phyloP scores from a whole-genome alignment of 2,329 filamentous ascomycete species.

The Orbilia blumenaviensis region DNA sequence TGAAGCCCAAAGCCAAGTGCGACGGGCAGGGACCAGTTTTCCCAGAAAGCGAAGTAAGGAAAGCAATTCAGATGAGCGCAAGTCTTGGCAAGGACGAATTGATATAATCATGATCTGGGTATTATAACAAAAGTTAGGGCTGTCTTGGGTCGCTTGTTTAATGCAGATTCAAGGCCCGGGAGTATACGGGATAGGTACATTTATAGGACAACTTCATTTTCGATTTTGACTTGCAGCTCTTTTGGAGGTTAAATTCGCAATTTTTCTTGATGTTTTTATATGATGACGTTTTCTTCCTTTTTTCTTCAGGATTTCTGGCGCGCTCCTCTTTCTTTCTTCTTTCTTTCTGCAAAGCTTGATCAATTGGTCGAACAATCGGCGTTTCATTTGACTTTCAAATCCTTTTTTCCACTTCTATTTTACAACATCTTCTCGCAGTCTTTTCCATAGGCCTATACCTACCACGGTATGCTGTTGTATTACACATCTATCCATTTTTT shows the following conservation, averaged over 20 bases:
- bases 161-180: conserved; percentile 5
- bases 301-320: conserved; percentile 6
- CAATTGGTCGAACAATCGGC: conserved; percentile 21
- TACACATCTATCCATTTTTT: background rate
- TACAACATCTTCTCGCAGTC: background rate
- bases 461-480: background rate
- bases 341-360: no score
- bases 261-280: conserved; percentile 8
- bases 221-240: conserved; percentile 13
- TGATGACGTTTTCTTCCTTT: background rate
- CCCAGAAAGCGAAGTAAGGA: conserved; percentile 75
- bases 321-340: conserved; percentile 8
- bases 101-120: conserved; percentile 60
- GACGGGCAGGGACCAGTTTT: conserved; percentile 91
- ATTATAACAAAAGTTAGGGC: conserved; percentile 28
- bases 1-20: conserved; percentile 79
- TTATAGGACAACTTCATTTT: conserved; percentile 15
- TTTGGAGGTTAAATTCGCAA: conserved; percentile 2
- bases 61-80: conserved; percentile 80
- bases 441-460: background rate
- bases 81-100: conserved; percentile 81
- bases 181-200: conserved; percentile 28
- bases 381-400: conserved; percentile 11
- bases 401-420: background rate
- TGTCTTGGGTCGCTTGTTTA: background rate